A percentile compares a stretch with the other conserved stretches of the same genome.
phyloP scores from a whole-genome alignment of 305 asterid genomes.

The Fraxinus nigra region DNA sequence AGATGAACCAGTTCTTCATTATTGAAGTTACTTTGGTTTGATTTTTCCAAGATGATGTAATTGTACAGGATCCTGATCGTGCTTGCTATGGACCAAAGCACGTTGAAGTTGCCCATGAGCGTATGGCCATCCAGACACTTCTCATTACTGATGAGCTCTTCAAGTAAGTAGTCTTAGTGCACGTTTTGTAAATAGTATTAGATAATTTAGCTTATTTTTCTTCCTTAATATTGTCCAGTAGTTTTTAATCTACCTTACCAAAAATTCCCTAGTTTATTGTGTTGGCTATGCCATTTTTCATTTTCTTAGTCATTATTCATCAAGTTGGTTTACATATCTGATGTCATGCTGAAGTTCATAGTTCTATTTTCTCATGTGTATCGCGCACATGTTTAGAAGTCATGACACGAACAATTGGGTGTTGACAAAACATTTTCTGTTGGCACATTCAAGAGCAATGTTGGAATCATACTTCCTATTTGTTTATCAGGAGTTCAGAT shows the following conservation, averaged over 20 bases:
- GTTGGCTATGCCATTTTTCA: background rate
- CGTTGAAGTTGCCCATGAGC: conserved; percentile 96
- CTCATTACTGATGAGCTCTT: conserved; percentile 94
- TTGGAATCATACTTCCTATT: background rate
- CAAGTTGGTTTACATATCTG: background rate
- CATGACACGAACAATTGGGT: background rate
- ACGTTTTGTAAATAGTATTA: background rate
- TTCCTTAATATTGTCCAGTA: background rate
- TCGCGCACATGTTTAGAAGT: background rate
- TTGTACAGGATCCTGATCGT: conserved; percentile 73
- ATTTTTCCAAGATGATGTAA: conserved; percentile 14
- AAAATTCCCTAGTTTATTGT: background rate
- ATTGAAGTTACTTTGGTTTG: conserved; percentile 16
- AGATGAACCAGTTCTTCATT: background rate
- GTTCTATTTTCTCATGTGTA: background rate
- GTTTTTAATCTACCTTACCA: background rate
- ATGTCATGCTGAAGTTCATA: background rate
- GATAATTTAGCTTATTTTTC: background rate
- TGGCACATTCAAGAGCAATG: background rate
- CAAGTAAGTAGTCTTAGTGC: conserved; percentile 46
- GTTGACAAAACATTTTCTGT: background rate
- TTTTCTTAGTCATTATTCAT: background rate
- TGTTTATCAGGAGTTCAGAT: conserved; percentile 66
- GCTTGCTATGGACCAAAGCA: conserved; percentile 99
- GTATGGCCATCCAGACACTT: conserved; percentile 94